Percentiles rank a stretch among this genome's conserved stretches.
These are phyloP conservation scores for Arthrobotrys iridis DNA, from an alignment of 2,329 filamentous ascomycete genomes.

Conservation along the genomic window DNA sequence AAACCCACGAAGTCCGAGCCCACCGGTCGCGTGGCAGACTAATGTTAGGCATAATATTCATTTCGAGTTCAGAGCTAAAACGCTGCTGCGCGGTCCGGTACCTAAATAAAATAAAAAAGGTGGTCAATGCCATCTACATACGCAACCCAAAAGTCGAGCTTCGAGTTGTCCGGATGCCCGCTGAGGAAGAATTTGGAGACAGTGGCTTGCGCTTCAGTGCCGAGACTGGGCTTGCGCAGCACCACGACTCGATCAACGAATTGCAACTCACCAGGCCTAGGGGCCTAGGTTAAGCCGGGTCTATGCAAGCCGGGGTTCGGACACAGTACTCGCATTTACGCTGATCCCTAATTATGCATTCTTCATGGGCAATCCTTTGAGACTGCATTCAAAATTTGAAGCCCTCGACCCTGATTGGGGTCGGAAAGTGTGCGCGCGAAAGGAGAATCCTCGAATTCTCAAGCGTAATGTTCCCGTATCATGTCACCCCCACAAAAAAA, in stretches of 20 bases:
- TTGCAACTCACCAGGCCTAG: too few relatives aligned
- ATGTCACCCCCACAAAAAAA: too few relatives aligned
- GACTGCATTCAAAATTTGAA: neutral
- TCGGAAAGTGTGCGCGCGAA: too few relatives aligned
- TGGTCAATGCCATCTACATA: too few relatives aligned
- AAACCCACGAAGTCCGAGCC: neutral
- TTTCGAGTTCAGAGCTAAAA: neutral
- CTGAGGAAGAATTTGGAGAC: neutral
- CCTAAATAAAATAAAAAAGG: too few relatives aligned
- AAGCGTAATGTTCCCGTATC: neutral
- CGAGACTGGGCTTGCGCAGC: too few relatives aligned
- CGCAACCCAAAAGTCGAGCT: too few relatives aligned
- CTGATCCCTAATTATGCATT: constrained; percentile 9
- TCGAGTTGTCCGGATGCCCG: too few relatives aligned
- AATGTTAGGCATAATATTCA: neutral
- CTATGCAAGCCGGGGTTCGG: neutral
- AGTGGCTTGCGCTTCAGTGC: constrained; percentile 5
- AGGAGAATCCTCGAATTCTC: neutral
- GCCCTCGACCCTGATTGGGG: too few relatives aligned
- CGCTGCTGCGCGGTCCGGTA: too few relatives aligned
- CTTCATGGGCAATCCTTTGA: constrained; percentile 10
- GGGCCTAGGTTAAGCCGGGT: too few relatives aligned
- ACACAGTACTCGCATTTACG: neutral
- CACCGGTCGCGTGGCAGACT: constrained; percentile 3
- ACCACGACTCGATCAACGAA: too few relatives aligned